Evolutionary conservation across 2,329 filamentous ascomycete genomes (phyloP).

Genomic region (Paracamarosporium sp.): DNA sequence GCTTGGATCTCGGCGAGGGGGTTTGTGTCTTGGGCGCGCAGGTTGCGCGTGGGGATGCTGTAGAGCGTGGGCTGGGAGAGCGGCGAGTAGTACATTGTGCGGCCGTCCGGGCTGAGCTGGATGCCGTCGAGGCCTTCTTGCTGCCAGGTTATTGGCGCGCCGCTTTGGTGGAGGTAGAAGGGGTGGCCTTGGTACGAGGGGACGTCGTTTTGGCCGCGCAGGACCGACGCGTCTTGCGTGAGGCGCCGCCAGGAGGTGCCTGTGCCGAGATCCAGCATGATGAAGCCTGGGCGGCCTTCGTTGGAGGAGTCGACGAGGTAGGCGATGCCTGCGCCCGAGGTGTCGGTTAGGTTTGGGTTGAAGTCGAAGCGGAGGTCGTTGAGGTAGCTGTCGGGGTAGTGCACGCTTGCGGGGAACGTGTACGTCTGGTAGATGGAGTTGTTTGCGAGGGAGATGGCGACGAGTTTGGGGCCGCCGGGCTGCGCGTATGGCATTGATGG

Average conservation of each 20-base stretch:
- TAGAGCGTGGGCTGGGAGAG: conserved; percentile 54
- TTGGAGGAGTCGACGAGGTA: conserved; percentile 60
- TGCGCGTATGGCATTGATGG: conserved; percentile 28
- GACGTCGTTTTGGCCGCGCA: conserved; percentile 49
- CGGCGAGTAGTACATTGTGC: conserved; percentile 54
- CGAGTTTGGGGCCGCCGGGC: conserved; percentile 57
- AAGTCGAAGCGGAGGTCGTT: conserved; percentile 62
- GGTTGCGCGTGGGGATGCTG: conserved; percentile 50
- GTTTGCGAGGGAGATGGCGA: conserved; percentile 55
- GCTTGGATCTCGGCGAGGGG: conserved; percentile 52
- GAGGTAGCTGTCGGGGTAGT: conserved; percentile 56
- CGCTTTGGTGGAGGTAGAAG: conserved; percentile 47
- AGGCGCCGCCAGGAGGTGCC: conserved; percentile 45
- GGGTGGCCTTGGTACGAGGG: conserved; percentile 54
- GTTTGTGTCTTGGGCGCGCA: conserved; percentile 51
- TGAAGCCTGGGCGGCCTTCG: conserved; percentile 39
- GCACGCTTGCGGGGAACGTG: conserved; percentile 54
- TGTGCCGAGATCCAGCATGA: not conserved
- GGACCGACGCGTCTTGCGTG: conserved; percentile 45
- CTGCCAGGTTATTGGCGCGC: conserved; percentile 44
- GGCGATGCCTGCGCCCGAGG: conserved; percentile 54
- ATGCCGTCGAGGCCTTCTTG: conserved; percentile 58
- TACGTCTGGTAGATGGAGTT: conserved; percentile 58
- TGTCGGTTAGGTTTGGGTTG: conserved; percentile 41
- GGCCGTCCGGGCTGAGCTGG: conserved; percentile 54